Conservation (phyloP, 164 flowering plant species). For the Sedum album region DNA sequence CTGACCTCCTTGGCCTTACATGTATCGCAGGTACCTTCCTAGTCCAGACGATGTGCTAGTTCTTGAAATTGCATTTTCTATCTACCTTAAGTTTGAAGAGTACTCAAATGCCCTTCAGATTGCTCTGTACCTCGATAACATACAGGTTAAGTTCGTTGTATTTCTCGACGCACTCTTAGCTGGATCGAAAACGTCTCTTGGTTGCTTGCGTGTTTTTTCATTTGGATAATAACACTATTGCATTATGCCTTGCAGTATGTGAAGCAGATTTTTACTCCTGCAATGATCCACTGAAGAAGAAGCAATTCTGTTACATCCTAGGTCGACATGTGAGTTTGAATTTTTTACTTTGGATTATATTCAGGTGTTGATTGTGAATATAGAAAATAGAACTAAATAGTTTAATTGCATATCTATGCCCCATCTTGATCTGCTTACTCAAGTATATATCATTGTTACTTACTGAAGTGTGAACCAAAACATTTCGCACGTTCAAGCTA, state of each 20-base stretch:
- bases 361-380: background rate
- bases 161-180: background rate
- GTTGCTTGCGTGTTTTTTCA: background rate
- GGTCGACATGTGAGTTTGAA: slow-evolving; percentile 76
- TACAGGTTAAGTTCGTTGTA: slow-evolving; percentile 39
- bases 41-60: slow-evolving; percentile 94
- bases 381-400: background rate
- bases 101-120: slow-evolving; percentile 82
- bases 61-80: slow-evolving; percentile 70
- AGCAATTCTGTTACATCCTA: slow-evolving; percentile 85
- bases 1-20: background rate
- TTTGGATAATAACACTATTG: background rate
- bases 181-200: background rate
- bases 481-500: background rate
- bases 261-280: slow-evolving; percentile 65
- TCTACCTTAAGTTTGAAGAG: slow-evolving; percentile 78
- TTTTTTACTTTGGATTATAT: background rate
- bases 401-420: too few relatives aligned
- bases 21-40: slow-evolving; percentile 72
- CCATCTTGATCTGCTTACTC: background rate
- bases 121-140: slow-evolving; percentile 72
- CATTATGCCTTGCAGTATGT: slow-evolving; percentile 54
- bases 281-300: slow-evolving; percentile 46
- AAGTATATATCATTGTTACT: too few relatives aligned
- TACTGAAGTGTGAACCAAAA: background rate